Evolutionary conservation across 2,329 filamentous ascomycete genomes (phyloP).

Genomic region (Macroventuria anomochaeta): DNA sequence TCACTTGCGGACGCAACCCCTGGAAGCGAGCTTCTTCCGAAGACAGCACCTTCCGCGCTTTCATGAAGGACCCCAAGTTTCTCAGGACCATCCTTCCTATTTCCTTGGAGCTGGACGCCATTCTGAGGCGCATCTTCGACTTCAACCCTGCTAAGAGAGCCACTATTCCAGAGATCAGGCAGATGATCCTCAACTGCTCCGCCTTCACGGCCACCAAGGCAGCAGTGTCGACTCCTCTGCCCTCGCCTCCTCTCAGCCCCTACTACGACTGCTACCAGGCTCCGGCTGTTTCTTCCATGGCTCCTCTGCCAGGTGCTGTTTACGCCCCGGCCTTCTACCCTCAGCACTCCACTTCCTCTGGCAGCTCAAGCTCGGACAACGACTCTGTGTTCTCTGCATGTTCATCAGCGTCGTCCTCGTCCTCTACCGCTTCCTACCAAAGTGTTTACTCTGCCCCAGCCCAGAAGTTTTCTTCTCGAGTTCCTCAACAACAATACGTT

Average conservation of each 20-base stretch:
- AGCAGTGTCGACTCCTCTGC: slow-evolving; percentile 50
- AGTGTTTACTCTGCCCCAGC: slow-evolving; percentile 33
- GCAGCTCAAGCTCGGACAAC: slow-evolving; percentile 49
- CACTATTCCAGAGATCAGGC: slow-evolving; percentile 77
- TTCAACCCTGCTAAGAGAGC: slow-evolving; percentile 83
- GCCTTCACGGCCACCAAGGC: slow-evolving; percentile 67
- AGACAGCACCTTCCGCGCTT: slow-evolving; percentile 94
- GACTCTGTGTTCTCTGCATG: slow-evolving; percentile 50
- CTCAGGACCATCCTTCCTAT: slow-evolving; percentile 91
- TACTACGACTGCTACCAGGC: slow-evolving; percentile 43
- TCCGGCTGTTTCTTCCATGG: slow-evolving; percentile 36
- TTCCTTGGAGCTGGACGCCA: slow-evolving; percentile 85
- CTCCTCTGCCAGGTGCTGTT: slow-evolving; percentile 41
- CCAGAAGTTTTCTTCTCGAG: slow-evolving; percentile 39
- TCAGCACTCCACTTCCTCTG: slow-evolving; percentile 45
- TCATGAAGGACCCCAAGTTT: slow-evolving; percentile 83
- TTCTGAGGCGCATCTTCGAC: slow-evolving; percentile 87
- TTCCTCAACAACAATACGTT: slow-evolving; percentile 47
- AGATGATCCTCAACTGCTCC: slow-evolving; percentile 76
- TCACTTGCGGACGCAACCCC: slow-evolving; percentile 96
- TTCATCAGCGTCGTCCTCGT: slow-evolving; percentile 47
- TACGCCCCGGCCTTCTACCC: slow-evolving; percentile 38
- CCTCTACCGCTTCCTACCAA: slow-evolving; percentile 46
- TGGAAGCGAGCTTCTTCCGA: slow-evolving; percentile 96
- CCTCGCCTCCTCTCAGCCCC: slow-evolving; percentile 54